phyloP scores from a whole-genome alignment of 164 flowering plant genomes.

The Tetrastigma voinierianum region DNA sequence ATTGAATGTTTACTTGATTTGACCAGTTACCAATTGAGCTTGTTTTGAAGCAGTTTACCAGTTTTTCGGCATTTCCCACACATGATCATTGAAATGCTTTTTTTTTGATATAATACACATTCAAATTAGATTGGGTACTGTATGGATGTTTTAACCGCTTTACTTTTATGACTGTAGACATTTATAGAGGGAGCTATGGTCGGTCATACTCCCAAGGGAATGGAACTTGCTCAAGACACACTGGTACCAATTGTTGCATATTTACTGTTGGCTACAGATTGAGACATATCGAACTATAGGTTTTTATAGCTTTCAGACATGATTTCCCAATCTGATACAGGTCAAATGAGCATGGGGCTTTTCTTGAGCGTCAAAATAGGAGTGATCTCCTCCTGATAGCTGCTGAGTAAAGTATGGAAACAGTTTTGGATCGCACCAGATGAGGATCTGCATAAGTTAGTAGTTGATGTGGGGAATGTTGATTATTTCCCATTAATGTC shows the following conservation, averaged over 20 bases:
- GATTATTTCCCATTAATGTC: too few relatives aligned
- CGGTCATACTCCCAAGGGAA: conserved; percentile 79
- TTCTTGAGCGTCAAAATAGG: conserved; percentile 56
- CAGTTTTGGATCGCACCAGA: neutral
- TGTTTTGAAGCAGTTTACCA: too few relatives aligned
- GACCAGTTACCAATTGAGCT: neutral
- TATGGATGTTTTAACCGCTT: neutral
- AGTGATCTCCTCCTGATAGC: conserved; percentile 83
- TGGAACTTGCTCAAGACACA: conserved; percentile 87
- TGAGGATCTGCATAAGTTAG: neutral
- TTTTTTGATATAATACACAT: neutral
- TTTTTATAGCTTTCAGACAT: neutral
- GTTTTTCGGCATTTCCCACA: too few relatives aligned
- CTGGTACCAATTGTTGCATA: conserved; percentile 46
- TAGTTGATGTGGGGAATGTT: neutral
- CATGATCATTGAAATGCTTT: too few relatives aligned
- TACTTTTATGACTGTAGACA: conserved; percentile 47
- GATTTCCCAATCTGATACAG: conserved; percentile 36
- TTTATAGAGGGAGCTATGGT: conserved; percentile 88
- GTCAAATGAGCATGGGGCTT: conserved; percentile 52
- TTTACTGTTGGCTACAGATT: conserved; percentile 3
- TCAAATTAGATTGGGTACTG: neutral
- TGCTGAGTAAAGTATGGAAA: conserved; percentile 65
- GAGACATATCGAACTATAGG: neutral
- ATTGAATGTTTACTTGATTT: neutral